Conservation (phyloP, 768 basidiomycete species). For the Rhizopogon vinicolor region DNA sequence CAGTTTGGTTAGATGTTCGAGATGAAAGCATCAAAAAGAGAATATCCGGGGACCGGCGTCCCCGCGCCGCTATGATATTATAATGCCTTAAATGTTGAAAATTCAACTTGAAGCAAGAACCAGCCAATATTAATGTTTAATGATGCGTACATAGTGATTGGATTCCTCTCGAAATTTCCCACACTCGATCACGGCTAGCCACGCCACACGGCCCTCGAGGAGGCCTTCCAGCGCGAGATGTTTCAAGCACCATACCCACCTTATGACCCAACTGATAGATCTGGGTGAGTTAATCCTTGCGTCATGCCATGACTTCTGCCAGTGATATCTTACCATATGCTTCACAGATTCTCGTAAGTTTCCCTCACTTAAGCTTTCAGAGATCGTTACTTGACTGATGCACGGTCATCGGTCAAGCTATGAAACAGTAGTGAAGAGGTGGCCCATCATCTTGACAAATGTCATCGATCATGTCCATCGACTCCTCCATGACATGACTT, state of each 20-base stretch:
- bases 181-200: no score
- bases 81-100: no score
- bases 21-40: no score
- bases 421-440: constrained; percentile 72
- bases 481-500: constrained; percentile 57
- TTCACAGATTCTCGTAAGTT: constrained; percentile 59
- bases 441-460: constrained; percentile 80
- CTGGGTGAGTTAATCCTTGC: constrained; percentile 40
- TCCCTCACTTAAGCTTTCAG: neutral
- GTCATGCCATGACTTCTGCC: neutral
- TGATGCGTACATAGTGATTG: no score
- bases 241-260: constrained; percentile 59
- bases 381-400: neutral
- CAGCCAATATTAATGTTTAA: no score
- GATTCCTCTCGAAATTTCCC: no score
- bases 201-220: no score
- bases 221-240: constrained; percentile 7
- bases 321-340: neutral
- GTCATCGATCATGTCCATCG: constrained; percentile 76
- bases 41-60: no score
- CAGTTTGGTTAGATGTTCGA: no score
- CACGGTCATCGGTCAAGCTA: constrained; percentile 46
- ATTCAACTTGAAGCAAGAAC: no score
- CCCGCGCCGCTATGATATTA: no score
- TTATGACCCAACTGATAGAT: constrained; percentile 69